Conservation (phyloP, 768 basidiomycete species). For the Xerocomus spinulosus region DNA sequence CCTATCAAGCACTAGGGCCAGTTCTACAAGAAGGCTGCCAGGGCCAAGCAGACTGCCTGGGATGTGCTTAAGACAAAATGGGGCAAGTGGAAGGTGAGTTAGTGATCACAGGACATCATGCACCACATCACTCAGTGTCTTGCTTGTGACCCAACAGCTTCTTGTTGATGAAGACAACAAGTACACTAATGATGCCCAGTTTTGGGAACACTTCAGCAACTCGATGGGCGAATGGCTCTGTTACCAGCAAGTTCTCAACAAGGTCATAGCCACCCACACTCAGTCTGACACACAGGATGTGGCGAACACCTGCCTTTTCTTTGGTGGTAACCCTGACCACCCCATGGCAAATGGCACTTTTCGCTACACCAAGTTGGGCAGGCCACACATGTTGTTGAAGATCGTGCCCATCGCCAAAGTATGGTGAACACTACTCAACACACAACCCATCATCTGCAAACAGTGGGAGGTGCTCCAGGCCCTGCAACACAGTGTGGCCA, state of each 20-base stretch:
- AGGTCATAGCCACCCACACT: not conserved
- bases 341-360: not conserved
- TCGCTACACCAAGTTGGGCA: not conserved
- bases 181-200: not conserved
- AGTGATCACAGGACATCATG: no score
- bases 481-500: no score
- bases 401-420: not conserved
- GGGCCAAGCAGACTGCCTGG: conserved; percentile 7
- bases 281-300: not conserved
- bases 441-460: not conserved
- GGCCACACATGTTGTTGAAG: not conserved
- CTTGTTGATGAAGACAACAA: not conserved
- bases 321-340: not conserved
- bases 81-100: conserved; percentile 17
- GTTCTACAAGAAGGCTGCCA: not conserved
- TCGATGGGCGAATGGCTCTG: not conserved
- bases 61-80: conserved; percentile 9
- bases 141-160: not conserved
- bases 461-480: not conserved
- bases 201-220: not conserved
- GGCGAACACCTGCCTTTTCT: not conserved
- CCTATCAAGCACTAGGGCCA: conserved; percentile 16
- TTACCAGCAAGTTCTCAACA: conserved; percentile 1
- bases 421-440: not conserved
- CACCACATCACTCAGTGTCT: not conserved